Evolutionary conservation across 176 grass and related monocot species (phyloP).

Genomic region (Bolboschoenus planiculmis): DNA sequence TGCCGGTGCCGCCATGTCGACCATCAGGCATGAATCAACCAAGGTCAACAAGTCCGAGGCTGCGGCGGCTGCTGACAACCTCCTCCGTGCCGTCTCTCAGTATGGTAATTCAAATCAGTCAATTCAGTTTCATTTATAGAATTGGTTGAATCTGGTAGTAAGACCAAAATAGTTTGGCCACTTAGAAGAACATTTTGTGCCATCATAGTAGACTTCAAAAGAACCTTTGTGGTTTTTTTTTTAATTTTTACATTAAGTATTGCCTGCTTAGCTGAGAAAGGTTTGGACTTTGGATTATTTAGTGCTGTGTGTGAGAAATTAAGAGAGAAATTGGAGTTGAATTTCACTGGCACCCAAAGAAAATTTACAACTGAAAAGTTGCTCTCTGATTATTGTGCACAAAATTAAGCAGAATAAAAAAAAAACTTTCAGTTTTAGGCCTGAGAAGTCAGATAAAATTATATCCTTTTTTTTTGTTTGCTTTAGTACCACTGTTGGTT

Average conservation of each 20-base stretch:
- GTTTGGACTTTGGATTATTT: neutral
- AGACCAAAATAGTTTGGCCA: neutral
- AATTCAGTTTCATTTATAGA: neutral
- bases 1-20: constrained; percentile 11
- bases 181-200: neutral
- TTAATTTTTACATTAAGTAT: too few species aligned
- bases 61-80: neutral
- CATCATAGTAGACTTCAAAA: neutral
- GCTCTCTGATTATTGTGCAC: neutral
- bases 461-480: neutral
- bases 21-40: neutral
- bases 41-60: constrained; percentile 12
- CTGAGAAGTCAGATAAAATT: neutral
- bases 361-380: neutral
- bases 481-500: neutral
- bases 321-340: neutral
- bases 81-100: constrained; percentile 19
- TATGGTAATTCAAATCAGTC: constrained; percentile 1
- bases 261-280: neutral
- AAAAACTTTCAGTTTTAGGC: neutral
- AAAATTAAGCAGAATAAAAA: neutral
- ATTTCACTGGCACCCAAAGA: neutral
- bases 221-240: neutral
- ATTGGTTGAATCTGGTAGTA: neutral
- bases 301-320: neutral